These are phyloP conservation scores for Kalmusia sp. DNA, from an alignment of 2,329 filamentous ascomycete genomes.

Conservation along the genomic window DNA sequence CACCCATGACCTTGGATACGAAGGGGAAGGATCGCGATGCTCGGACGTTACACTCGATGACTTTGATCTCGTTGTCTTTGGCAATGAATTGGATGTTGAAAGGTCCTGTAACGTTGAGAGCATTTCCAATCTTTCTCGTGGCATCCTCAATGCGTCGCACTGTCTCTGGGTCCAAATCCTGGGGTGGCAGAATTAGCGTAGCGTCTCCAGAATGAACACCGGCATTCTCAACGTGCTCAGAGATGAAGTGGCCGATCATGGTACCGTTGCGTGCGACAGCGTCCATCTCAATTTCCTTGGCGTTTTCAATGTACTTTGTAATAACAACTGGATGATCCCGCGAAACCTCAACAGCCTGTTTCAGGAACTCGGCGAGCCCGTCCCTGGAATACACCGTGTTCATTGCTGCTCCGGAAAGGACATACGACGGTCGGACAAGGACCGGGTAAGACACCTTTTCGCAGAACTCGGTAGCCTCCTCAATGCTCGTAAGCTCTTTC, in stretches of 20 bases:
- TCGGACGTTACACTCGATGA: constrained; percentile 98
- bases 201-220: constrained; percentile 98
- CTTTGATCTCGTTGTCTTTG: constrained; percentile 99
- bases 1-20: constrained; percentile 97
- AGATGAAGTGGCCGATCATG: constrained; percentile 95
- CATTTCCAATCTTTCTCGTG: constrained; percentile 91
- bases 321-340: constrained; percentile 97
- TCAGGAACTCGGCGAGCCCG: constrained; percentile 85
- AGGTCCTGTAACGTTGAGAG: constrained; percentile 93
- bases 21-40: constrained; percentile 97
- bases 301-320: constrained; percentile 99
- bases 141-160: constrained; percentile 92
- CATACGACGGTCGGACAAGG: constrained; percentile 93
- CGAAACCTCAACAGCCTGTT: constrained; percentile 91
- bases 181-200: constrained; percentile 91
- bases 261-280: constrained; percentile 90
- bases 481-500: constrained; percentile 96
- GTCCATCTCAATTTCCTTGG: constrained; percentile 99
- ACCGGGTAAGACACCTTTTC: constrained; percentile 90
- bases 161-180: constrained; percentile 89
- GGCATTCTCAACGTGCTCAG: constrained; percentile 97
- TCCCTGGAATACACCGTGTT: constrained; percentile 98
- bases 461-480: constrained; percentile 88
- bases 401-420: constrained; percentile 97
- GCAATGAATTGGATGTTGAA: constrained; percentile 99